Evolutionary conservation across 2,329 filamentous ascomycete genomes (phyloP).

Genomic region (Fusarium temperatum): DNA sequence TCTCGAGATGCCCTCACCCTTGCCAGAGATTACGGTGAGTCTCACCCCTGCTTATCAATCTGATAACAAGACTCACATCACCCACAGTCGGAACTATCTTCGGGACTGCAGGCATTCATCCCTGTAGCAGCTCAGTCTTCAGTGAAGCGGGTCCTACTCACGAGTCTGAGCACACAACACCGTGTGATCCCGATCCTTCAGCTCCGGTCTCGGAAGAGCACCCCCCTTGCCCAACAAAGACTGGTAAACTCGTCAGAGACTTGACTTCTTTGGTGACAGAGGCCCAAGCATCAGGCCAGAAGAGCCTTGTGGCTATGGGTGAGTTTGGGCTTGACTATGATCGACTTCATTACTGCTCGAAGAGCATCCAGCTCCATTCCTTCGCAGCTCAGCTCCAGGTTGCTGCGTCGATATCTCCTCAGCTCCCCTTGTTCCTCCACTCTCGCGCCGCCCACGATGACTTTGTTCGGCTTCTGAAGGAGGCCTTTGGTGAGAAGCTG

Average conservation of each 20-base stretch:
- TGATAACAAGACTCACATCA: neutral
- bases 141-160: slow-evolving; percentile 60
- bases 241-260: slow-evolving; percentile 61
- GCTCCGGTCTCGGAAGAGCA: slow-evolving; percentile 60
- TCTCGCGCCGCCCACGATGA: slow-evolving; percentile 87
- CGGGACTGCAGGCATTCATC: slow-evolving; percentile 92
- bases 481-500: slow-evolving; percentile 64
- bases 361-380: slow-evolving; percentile 81
- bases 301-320: slow-evolving; percentile 78
- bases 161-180: slow-evolving; percentile 58
- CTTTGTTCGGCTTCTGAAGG: slow-evolving; percentile 77
- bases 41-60: slow-evolving; percentile 3
- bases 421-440: slow-evolving; percentile 91
- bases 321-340: slow-evolving; percentile 98
- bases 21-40: slow-evolving; percentile 76
- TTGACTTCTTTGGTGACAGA: slow-evolving; percentile 72
- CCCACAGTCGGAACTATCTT: slow-evolving; percentile 79
- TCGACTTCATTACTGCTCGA: slow-evolving; percentile 82
- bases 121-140: slow-evolving; percentile 86
- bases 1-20: slow-evolving; percentile 79
- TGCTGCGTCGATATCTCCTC: slow-evolving; percentile 72
- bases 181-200: slow-evolving; percentile 63
- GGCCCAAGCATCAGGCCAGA: slow-evolving; percentile 57
- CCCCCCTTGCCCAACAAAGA: slow-evolving; percentile 55
- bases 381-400: slow-evolving; percentile 86